These are phyloP conservation scores for Chlorella vulgaris DNA, from an alignment of 139 green algal species.

Conservation along the genomic window DNA sequence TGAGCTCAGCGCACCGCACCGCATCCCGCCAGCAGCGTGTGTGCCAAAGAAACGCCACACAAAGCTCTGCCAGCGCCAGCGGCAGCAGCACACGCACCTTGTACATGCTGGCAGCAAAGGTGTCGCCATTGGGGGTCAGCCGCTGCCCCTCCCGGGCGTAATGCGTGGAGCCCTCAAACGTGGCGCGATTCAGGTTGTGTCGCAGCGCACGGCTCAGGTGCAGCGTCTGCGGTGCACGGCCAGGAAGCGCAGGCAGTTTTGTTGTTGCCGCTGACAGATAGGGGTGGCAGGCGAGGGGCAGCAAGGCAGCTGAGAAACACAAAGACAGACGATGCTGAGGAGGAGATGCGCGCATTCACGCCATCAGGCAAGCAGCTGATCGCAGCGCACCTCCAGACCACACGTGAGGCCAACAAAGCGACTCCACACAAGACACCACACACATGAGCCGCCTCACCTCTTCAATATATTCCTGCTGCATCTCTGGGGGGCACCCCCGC, in stretches of 20 bases:
- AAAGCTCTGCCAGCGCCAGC: neutral
- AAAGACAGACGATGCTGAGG: no score
- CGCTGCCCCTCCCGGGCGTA: conserved; percentile 23
- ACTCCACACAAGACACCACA: neutral
- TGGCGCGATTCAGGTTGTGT: conserved; percentile 1
- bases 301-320: no score
- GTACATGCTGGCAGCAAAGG: neutral
- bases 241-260: neutral
- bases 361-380: no score
- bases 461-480: conserved; percentile 27
- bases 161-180: conserved; percentile 35
- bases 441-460: conserved; percentile 6
- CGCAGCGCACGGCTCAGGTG: conserved; percentile 24
- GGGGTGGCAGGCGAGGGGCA: neutral
- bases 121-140: neutral
- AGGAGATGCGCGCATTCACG: no score
- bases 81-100: neutral
- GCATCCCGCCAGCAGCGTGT: no score
- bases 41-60: no score
- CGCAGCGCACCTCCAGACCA: neutral
- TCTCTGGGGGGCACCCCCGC: conserved; percentile 2
- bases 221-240: conserved; percentile 15
- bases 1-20: no score
- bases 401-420: neutral
- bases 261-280: no score